phyloP scores from a whole-genome alignment of 2,329 filamentous ascomycete genomes.

The Neopestalotiopsis rosae region DNA sequence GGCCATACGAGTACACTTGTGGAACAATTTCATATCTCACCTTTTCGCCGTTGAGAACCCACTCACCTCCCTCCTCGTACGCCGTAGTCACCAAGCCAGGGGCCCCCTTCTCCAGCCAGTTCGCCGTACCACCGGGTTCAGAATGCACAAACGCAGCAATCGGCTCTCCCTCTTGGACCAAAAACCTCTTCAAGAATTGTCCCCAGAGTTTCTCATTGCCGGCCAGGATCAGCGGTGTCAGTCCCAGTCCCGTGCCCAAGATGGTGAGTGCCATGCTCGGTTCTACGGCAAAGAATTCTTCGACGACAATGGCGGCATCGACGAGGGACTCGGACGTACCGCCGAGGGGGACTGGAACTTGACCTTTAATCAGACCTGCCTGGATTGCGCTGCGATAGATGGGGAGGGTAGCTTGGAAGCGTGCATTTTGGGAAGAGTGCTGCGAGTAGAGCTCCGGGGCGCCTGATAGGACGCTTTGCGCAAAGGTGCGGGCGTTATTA shows the following conservation, averaged over 20 bases:
- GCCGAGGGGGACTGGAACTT: slow-evolving; percentile 50
- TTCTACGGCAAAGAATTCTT: slow-evolving; percentile 59
- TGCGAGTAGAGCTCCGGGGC: slow-evolving; percentile 27
- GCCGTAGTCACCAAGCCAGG: slow-evolving; percentile 55
- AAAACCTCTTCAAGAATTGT: slow-evolving; percentile 53
- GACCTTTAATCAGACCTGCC: slow-evolving; percentile 52
- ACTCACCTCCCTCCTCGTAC: slow-evolving; percentile 51
- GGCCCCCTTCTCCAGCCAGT: slow-evolving; percentile 55
- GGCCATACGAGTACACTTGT: no score
- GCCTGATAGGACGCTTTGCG: slow-evolving; percentile 28
- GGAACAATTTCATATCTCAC: slow-evolving; percentile 26
- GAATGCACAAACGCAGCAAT: slow-evolving; percentile 57
- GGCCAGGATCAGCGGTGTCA: slow-evolving; percentile 54
- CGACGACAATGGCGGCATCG: slow-evolving; percentile 55
- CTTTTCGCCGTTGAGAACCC: slow-evolving; percentile 60
- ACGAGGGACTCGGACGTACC: slow-evolving; percentile 50
- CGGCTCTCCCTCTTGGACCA: slow-evolving; percentile 48
- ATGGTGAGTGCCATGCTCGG: slow-evolving; percentile 54
- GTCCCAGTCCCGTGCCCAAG: slow-evolving; percentile 55
- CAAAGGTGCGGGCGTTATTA: slow-evolving; percentile 28
- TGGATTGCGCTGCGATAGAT: slow-evolving; percentile 50
- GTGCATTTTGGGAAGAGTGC: slow-evolving; percentile 29
- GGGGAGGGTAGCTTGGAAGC: slow-evolving; percentile 53
- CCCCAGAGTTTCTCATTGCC: slow-evolving; percentile 41
- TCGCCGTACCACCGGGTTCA: slow-evolving; percentile 57